These are phyloP conservation scores for Myriosclerotinia duriaeana DNA, from an alignment of 2,329 filamentous ascomycete species.

Conservation along the genomic window DNA sequence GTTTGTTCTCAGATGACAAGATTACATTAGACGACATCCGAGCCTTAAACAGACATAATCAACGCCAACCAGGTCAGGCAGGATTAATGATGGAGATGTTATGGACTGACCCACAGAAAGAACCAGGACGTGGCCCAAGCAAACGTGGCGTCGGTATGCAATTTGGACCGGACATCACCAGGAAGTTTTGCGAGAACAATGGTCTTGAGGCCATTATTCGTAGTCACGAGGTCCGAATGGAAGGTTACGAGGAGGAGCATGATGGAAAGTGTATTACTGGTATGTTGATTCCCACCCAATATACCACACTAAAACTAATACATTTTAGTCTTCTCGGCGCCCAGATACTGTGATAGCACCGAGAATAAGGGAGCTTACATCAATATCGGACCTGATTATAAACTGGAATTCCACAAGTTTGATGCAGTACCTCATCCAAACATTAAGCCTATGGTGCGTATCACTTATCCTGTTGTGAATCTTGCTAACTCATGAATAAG, in stretches of 20 bases:
- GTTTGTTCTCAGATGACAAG: constrained; percentile 93
- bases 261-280: constrained; percentile 92
- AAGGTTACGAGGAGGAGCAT: constrained; percentile 98
- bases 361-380: constrained; percentile 99
- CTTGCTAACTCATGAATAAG: constrained; percentile 45
- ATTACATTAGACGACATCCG: constrained; percentile 90
- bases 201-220: constrained; percentile 92
- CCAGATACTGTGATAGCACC: constrained; percentile 95
- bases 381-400: constrained; percentile 89
- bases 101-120: constrained; percentile 93
- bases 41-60: constrained; percentile 85
- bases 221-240: constrained; percentile 97
- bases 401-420: constrained; percentile 89
- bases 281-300: constrained; percentile 44
- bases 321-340: constrained; percentile 82
- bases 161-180: constrained; percentile 95
- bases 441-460: constrained; percentile 82
- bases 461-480: background rate
- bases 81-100: constrained; percentile 99
- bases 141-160: constrained; percentile 96
- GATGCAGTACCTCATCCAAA: constrained; percentile 95
- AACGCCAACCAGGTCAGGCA: constrained; percentile 87
- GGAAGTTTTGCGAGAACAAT: constrained; percentile 95
- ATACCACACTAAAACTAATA: background rate
- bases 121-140: constrained; percentile 84